Base-by-base conservation (phyloP, 2,329 filamentous ascomycete genomes). In the Ampelomyces quisqualis region DNA sequence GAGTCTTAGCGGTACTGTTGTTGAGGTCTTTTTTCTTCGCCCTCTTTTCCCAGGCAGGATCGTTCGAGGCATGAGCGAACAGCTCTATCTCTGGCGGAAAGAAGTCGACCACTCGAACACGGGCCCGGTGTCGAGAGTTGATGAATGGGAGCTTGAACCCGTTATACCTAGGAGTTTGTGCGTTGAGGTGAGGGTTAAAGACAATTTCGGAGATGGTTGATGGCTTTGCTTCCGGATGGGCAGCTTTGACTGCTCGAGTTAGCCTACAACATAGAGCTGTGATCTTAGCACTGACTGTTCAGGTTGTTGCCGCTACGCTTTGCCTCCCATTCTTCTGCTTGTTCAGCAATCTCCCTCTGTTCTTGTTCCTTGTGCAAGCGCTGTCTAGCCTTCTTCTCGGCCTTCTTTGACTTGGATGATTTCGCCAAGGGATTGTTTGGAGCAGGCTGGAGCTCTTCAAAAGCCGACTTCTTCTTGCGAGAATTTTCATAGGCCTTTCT, bases 51-150 rank as follows among this genome's bases (percentile, higher is more conserved):
- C 66, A 69, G 14, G 47, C 55, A 4, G 53, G 48, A 30, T 69
- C 60, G 10, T 53, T 54, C 73, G 73, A 20, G 65, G 28, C 73
- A 57, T 61, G 59, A 3, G 85, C 74, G 62, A 96, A 96, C 43
- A 91, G 80, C 49, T 82, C 78, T 1, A 96, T 70, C 1, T 75
- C 74, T 2, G 75, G 69, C 0, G 91, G 91, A 43, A 77, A 80
- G 64, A 87, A 96, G 68, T 95, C 88, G 23, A 95, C 77, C 2
- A 95, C 84, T n/a, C 88, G 84, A 23, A 88, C 83, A 22, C 77
- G 75, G 15, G 81, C 73, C 32, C 81, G 80, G 62, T 90, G 90
- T 28, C 81, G 86, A 41, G 77, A 71, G 58, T 90, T 89, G 41
- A 82, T 75, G 57, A 95, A 95, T 0, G 90, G 88, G 0, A 90